Evolutionary conservation across 148 eudicot genomes (phyloP).

Genomic region (Silene conica): DNA sequence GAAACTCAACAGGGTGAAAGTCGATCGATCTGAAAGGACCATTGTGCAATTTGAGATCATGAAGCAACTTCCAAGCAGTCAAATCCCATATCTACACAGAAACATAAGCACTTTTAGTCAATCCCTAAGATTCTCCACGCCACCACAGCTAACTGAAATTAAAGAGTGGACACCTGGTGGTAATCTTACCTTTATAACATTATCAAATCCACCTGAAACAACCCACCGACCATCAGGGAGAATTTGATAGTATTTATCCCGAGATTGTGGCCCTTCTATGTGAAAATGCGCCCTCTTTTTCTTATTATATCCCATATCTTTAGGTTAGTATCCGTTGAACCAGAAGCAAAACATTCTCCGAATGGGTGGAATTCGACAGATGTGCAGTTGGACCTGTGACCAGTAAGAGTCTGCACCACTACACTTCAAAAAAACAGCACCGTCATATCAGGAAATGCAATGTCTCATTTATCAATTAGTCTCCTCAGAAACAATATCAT

Average conservation of each 20-base stretch:
- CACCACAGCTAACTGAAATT: background rate
- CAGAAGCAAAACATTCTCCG: constrained; percentile 98
- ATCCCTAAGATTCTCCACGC: background rate
- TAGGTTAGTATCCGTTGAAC: constrained; percentile 85
- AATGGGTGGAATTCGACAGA: constrained; percentile 91
- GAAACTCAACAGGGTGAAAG: constrained; percentile 95
- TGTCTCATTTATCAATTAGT: background rate
- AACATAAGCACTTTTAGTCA: constrained; percentile 4
- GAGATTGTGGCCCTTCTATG: constrained; percentile 83
- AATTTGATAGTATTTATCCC: constrained; percentile 80
- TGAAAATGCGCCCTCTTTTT: constrained; percentile 88
- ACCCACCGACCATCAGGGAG: constrained; percentile 99
- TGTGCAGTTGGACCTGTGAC: constrained; percentile 87
- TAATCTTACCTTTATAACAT: constrained; percentile 75
- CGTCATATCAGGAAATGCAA: constrained; percentile 15
- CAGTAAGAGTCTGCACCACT: constrained; percentile 93
- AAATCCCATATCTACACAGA: constrained; percentile 84
- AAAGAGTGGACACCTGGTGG: constrained; percentile 12
- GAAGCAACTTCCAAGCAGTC: constrained; percentile 92
- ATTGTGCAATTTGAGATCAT: constrained; percentile 82
- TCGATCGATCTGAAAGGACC: constrained; percentile 75
- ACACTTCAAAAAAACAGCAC: constrained; percentile 44
- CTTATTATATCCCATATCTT: constrained; percentile 97
- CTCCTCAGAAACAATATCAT: background rate
- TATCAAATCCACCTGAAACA: constrained; percentile 94